Conservation (phyloP, 345 rosid species). For the Physaria fendleri region DNA sequence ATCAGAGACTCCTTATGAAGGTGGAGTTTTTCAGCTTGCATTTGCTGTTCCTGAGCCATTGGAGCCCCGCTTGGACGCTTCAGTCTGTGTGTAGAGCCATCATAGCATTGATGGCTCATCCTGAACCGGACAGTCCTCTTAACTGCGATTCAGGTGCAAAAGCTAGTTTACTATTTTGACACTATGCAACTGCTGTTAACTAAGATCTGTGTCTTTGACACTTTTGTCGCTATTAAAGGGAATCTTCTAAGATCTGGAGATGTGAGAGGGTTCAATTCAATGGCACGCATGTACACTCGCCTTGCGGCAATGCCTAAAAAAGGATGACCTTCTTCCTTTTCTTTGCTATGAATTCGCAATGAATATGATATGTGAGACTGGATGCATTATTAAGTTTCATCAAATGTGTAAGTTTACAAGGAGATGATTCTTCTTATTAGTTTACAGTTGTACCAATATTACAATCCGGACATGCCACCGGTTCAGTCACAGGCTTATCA, state of each 20-base stretch:
- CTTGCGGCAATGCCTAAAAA: constrained; percentile 81
- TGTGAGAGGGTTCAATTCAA: constrained; percentile 82
- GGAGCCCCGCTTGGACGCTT: constrained; percentile 99
- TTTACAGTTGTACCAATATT: background rate
- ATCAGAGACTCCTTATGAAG: constrained; percentile 95
- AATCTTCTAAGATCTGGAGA: constrained; percentile 93
- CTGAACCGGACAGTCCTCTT: constrained; percentile 92
- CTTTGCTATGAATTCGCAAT: too few species aligned
- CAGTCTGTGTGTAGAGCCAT: constrained; percentile 98
- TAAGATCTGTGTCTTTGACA: background rate
- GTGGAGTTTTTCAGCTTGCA: constrained; percentile 94
- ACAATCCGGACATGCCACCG: too few species aligned
- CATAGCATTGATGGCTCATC: constrained; percentile 97
- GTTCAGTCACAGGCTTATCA: background rate
- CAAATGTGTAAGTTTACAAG: constrained; percentile 16
- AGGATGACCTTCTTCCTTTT: too few species aligned
- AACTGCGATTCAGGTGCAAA: constrained; percentile 91
- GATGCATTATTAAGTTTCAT: background rate
- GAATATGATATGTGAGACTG: constrained; percentile 4
- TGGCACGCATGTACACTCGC: constrained; percentile 87
- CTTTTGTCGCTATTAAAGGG: constrained; percentile 36
- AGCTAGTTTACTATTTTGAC: background rate
- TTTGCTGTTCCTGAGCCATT: constrained; percentile 95
- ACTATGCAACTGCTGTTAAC: background rate
- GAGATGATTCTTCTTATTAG: background rate